Percentiles rank a stretch among this genome's conserved stretches.
Conservation (phyloP, 345 rosid species). For the Draba incana region DNA sequence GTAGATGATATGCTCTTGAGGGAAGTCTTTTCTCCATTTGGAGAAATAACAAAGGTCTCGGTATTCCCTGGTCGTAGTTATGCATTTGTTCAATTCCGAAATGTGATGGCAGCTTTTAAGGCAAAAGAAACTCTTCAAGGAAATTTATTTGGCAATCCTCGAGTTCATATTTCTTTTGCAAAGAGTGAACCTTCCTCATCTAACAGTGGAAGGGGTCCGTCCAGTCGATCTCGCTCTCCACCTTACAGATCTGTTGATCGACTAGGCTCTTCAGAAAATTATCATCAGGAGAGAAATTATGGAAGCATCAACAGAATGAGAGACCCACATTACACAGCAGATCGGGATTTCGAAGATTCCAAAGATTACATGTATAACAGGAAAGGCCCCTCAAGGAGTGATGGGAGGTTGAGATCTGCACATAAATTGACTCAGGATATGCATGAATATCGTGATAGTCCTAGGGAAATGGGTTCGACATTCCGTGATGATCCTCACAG, state of each 20-base stretch:
- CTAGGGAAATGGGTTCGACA: constrained; percentile 54
- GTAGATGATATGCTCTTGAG: constrained; percentile 80
- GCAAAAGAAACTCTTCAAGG: constrained; percentile 98
- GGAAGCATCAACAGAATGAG: constrained; percentile 45
- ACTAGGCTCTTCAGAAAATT: constrained; percentile 59
- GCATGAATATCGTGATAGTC: constrained; percentile 61
- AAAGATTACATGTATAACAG: constrained; percentile 57
- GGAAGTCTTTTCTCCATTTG: constrained; percentile 83
- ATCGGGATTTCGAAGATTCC: constrained; percentile 52
- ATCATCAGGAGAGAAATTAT: constrained; percentile 52
- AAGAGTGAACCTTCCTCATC: constrained; percentile 76
- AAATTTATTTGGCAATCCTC: constrained; percentile 91
- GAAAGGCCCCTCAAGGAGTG: constrained; percentile 50
- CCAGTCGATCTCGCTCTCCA: constrained; percentile 61
- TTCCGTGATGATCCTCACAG: constrained; percentile 53
- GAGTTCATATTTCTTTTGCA: constrained; percentile 92
- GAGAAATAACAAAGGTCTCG: constrained; percentile 82
- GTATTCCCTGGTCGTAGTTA: constrained; percentile 95
- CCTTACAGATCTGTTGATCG: constrained; percentile 52
- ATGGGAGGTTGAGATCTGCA: constrained; percentile 52
- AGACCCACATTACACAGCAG: constrained; percentile 47
- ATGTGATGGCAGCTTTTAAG: constrained; percentile 64
- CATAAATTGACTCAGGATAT: constrained; percentile 46
- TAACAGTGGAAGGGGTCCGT: constrained; percentile 55
- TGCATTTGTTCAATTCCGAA: constrained; percentile 86